Conservation (phyloP, 1,139 yeast species). For the Pichia norvegensis region DNA sequence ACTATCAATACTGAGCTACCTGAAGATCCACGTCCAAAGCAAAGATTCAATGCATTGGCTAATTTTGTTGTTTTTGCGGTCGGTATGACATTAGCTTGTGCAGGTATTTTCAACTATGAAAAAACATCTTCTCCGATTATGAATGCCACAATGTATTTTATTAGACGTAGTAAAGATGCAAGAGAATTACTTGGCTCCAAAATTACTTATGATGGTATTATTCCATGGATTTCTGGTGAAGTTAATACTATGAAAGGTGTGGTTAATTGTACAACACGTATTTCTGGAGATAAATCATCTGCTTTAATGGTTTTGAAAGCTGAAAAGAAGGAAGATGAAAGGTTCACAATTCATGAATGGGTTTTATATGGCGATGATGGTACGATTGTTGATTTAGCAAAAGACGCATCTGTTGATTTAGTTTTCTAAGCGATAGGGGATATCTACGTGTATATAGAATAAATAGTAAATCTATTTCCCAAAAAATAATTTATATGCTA, state of each 20-base stretch:
- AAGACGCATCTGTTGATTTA: constrained; percentile 40
- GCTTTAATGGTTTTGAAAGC: constrained; percentile 55
- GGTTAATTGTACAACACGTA: constrained; percentile 63
- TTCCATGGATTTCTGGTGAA: constrained; percentile 89
- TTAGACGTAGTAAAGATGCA: constrained; percentile 73
- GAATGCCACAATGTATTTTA: constrained; percentile 76
- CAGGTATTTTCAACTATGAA: constrained; percentile 82
- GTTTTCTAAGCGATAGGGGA: constrained; percentile 1
- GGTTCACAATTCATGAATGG: constrained; percentile 57
- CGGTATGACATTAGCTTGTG: constrained; percentile 58
- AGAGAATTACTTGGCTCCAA: constrained; percentile 61
- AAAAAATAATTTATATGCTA: too few species aligned
- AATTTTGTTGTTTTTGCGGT: constrained; percentile 55
- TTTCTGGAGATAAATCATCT: constrained; percentile 52
- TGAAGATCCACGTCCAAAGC: constrained; percentile 48
- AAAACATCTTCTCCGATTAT: constrained; percentile 83
- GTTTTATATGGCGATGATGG: constrained; percentile 38
- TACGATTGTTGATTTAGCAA: constrained; percentile 41
- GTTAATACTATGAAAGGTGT: constrained; percentile 77
- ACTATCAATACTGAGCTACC: constrained; percentile 62
- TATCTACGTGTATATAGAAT: background rate
- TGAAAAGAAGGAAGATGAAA: constrained; percentile 46
- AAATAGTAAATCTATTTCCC: too few species aligned
- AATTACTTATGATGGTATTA: constrained; percentile 57
- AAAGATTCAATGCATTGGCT: constrained; percentile 29